phyloP scores from a whole-genome alignment of 768 basidiomycete species.

The Serendipita vermifera region DNA sequence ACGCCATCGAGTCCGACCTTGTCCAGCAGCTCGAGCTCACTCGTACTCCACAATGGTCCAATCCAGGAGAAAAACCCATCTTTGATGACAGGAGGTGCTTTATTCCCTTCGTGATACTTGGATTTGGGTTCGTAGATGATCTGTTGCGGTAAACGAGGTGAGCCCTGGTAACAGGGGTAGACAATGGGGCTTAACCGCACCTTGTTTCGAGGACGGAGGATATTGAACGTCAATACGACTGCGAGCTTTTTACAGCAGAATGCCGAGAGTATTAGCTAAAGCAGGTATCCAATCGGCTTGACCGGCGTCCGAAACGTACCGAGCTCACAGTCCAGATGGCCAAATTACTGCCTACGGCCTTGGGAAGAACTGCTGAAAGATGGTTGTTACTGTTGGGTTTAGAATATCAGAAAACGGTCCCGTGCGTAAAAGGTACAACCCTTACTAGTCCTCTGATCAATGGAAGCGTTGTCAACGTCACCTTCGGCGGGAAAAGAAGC shows the following conservation, averaged over 20 bases:
- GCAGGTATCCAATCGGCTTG: slow-evolving; percentile 6
- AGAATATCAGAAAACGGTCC: too few species aligned
- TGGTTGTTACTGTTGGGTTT: background rate
- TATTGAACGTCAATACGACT: slow-evolving; percentile 54
- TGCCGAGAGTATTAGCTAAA: background rate
- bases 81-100: slow-evolving; percentile 52
- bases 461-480: background rate
- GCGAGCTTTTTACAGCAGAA: background rate
- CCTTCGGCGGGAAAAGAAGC: background rate
- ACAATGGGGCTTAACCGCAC: slow-evolving; percentile 25
- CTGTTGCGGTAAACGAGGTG: slow-evolving; percentile 31
- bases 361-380: slow-evolving; percentile 28
- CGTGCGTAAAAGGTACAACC: too few species aligned
- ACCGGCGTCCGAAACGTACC: slow-evolving; percentile 31
- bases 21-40: slow-evolving; percentile 79
- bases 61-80: slow-evolving; percentile 84
- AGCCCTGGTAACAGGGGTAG: background rate
- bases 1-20: slow-evolving; percentile 90
- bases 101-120: slow-evolving; percentile 73
- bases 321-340: slow-evolving; percentile 59
- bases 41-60: slow-evolving; percentile 65
- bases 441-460: background rate
- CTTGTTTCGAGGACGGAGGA: slow-evolving; percentile 83
- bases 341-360: slow-evolving; percentile 67
- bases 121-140: slow-evolving; percentile 88